These are phyloP conservation scores for Camelina sativa DNA, from an alignment of 345 rosid species.

Conservation along the genomic window DNA sequence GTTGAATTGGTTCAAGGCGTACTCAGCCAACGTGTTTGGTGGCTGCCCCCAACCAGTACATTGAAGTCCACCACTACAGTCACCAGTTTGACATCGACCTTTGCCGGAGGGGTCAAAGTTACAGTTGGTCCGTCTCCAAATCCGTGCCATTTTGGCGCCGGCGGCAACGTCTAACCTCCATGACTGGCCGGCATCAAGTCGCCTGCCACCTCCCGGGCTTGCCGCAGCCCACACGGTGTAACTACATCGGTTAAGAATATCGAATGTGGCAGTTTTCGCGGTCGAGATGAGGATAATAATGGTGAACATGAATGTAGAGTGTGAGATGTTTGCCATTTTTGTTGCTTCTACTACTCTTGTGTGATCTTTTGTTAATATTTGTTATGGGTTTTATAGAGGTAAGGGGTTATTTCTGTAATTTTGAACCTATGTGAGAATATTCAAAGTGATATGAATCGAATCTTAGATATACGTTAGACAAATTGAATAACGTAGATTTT, in stretches of 20 bases:
- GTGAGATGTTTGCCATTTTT: conserved; percentile 28
- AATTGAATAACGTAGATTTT: no score
- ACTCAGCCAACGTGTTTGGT: conserved; percentile 66
- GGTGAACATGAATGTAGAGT: conserved; percentile 26
- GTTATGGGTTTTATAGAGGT: conserved; percentile 23
- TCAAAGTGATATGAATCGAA: background rate
- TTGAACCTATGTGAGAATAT: background rate
- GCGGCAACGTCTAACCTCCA: conserved; percentile 42
- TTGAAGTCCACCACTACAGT: conserved; percentile 53
- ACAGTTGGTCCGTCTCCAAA: conserved; percentile 48
- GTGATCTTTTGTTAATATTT: conserved; percentile 17
- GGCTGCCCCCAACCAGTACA: conserved; percentile 59
- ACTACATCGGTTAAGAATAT: conserved; percentile 46
- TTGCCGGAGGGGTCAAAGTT: conserved; percentile 44
- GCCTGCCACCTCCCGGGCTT: conserved; percentile 49
- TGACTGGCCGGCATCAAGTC: conserved; percentile 32
- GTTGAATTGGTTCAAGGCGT: conserved; percentile 59
- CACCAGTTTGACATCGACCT: conserved; percentile 59
- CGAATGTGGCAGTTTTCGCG: conserved; percentile 48
- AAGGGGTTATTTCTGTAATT: background rate
- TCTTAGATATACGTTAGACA: no score
- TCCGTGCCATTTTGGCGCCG: conserved; percentile 40
- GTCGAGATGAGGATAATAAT: conserved; percentile 25
- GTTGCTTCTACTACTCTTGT: background rate
- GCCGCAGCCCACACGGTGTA: conserved; percentile 61